Base-by-base conservation (phyloP, 495 filamentous ascomycete genomes). In the Tuber melanosporum region DNA sequence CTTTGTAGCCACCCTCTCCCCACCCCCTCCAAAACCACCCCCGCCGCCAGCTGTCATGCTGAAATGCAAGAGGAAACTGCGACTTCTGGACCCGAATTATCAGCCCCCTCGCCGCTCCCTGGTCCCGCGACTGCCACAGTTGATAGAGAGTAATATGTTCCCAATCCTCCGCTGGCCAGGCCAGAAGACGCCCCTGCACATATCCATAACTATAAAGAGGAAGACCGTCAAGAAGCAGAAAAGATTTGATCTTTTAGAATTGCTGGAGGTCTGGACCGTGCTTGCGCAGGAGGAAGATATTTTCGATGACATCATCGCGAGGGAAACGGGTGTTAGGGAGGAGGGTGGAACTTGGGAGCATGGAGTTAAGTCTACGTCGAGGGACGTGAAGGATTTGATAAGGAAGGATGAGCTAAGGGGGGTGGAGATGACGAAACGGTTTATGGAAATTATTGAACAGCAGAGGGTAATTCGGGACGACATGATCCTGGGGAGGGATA, bases 141-240 rank as follows among this genome's bases (percentile, higher is more conserved):
- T 81, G 3, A 71, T 72, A 22, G 69, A 73, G 12, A 75, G 79
- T 1, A 83, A 73, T 22, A 41, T 62, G 3, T 57, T 81, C 4
- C 82, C 82, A 14, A 10, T 83, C 22, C 69, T 83, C 19, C 77
- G 81, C 0, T 73, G 74, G 6, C 82, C 79, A 9, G 82, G 82
- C 3, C 17, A 19, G n/a, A 69, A 57, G 20, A 74, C 73, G 49
- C 44, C 71, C 10, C 9, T 39, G 7, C 42, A 3, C 26, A 74
- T 83, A 44, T 17, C 75, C 17, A 72, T 74, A 70, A 66, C 71
- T 9, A 73, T 83, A 22, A 83, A 83, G 32, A 73, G 71, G 12
- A 77, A 79, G 74, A 82, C 78, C 14, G 76, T 71, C 22, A 77
- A 70, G 66, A 74, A 74, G 10, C 79, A 82, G 71, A 71, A 71